Conservation (phyloP, 2,329 filamentous ascomycete genomes). For the Calonectria naviculata region DNA sequence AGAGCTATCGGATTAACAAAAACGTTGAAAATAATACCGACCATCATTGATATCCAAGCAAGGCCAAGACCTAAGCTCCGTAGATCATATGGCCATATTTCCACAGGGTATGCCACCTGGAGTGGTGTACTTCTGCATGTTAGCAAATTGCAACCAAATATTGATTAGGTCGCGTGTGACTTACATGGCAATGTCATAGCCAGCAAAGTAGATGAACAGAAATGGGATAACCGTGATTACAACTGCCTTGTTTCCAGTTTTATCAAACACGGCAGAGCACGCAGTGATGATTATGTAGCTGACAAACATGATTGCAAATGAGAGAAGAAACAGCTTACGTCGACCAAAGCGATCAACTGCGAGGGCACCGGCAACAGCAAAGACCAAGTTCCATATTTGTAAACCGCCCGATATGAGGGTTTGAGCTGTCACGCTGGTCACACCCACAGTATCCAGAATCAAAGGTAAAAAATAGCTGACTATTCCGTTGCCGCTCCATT, state of each 20-base stretch:
- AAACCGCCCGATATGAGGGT: conserved; percentile 32
- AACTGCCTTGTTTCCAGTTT: background rate
- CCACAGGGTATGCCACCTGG: conserved; percentile 27
- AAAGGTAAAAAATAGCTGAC: background rate
- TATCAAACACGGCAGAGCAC: conserved; percentile 36
- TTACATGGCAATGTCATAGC: conserved; percentile 23
- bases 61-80: conserved; percentile 18
- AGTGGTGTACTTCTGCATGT: conserved; percentile 4
- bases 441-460: conserved; percentile 46
- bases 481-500: conserved; percentile 16
- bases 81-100: conserved; percentile 36
- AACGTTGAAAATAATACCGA: conserved; percentile 6
- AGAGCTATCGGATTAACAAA: conserved; percentile 28
- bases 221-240: background rate
- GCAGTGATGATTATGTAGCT: conserved; percentile 39
- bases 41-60: conserved; percentile 1
- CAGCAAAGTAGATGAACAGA: conserved; percentile 18
- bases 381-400: conserved; percentile 45
- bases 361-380: conserved; percentile 46
- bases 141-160: background rate
- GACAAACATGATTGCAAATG: conserved; percentile 18
- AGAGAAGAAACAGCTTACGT: conserved; percentile 17
- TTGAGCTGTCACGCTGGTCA: conserved; percentile 49
- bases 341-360: conserved; percentile 32
- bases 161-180: background rate